These are phyloP conservation scores for Kandelia obovata DNA, from an alignment of 345 rosid genomes.

Conservation along the genomic window DNA sequence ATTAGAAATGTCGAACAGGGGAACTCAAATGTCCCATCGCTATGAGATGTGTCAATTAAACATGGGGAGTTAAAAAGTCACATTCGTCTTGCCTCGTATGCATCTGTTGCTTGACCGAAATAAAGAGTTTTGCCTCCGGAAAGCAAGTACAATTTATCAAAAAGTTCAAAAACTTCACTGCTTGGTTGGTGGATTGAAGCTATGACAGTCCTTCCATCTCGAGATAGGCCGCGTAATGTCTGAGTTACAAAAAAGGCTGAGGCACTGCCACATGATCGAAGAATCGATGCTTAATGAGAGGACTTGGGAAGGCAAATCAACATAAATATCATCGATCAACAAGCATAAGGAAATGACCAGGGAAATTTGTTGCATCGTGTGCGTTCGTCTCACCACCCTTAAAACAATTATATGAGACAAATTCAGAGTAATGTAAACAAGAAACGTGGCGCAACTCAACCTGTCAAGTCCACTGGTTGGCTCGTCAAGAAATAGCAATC, in stretches of 20 bases:
- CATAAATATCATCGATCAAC: too few relatives aligned
- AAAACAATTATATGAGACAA: too few relatives aligned
- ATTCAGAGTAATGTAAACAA: too few relatives aligned
- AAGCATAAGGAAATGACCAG: too few relatives aligned
- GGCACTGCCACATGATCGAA: slow-evolving; percentile 49
- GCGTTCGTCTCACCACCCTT: too few relatives aligned
- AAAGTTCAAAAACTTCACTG: slow-evolving; percentile 90
- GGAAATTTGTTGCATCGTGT: too few relatives aligned
- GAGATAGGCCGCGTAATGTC: slow-evolving; percentile 71
- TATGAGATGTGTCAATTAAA: not conserved
- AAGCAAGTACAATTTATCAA: slow-evolving; percentile 79
- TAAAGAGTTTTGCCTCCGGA: slow-evolving; percentile 92
- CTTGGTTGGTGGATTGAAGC: slow-evolving; percentile 97
- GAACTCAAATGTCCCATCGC: not conserved
- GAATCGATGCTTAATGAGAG: too few relatives aligned
- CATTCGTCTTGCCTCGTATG: slow-evolving; percentile 61
- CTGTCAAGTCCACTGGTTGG: slow-evolving; percentile 98
- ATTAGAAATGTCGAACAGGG: not conserved
- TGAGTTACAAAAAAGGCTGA: slow-evolving; percentile 97
- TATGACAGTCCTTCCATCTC: slow-evolving; percentile 93
- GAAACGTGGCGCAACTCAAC: slow-evolving; percentile 21
- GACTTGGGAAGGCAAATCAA: too few relatives aligned
- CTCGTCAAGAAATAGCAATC: slow-evolving; percentile 90
- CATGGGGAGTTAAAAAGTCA: not conserved
- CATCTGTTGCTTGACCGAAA: slow-evolving; percentile 79